Conservation (phyloP, 2,329 filamentous ascomycete genomes). For the Bipolaris gigantea region DNA sequence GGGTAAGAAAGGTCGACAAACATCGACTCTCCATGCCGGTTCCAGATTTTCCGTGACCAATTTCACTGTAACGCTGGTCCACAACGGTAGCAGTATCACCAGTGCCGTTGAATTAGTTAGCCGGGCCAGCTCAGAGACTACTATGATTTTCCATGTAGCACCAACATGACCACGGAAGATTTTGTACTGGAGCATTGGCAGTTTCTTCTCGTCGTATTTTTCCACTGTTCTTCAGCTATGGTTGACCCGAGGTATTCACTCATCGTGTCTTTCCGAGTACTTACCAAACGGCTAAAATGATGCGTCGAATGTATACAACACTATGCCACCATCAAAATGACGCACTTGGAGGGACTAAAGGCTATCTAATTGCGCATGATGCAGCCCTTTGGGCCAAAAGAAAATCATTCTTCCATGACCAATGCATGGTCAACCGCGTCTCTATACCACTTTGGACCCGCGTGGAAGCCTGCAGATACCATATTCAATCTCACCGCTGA, state of each 20-base stretch:
- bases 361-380: background rate
- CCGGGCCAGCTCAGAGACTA: background rate
- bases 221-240: background rate
- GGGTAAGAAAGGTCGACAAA: constrained; percentile 1
- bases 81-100: background rate
- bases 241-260: background rate
- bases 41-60: constrained; percentile 10
- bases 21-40: constrained; percentile 4
- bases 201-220: background rate
- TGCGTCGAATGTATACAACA: background rate
- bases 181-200: background rate
- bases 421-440: background rate
- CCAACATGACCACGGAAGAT: background rate
- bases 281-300: background rate
- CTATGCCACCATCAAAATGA: background rate
- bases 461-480: background rate
- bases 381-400: background rate
- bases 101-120: background rate
- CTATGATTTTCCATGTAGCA: background rate
- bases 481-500: background rate
- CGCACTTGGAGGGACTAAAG: background rate
- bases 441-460: background rate
- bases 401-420: background rate
- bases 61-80: constrained; percentile 8
- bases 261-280: background rate